Evolutionary conservation across 1,284 basidiomycete genomes (phyloP).

Genomic region (Melampsora abietis-canadensis): DNA sequence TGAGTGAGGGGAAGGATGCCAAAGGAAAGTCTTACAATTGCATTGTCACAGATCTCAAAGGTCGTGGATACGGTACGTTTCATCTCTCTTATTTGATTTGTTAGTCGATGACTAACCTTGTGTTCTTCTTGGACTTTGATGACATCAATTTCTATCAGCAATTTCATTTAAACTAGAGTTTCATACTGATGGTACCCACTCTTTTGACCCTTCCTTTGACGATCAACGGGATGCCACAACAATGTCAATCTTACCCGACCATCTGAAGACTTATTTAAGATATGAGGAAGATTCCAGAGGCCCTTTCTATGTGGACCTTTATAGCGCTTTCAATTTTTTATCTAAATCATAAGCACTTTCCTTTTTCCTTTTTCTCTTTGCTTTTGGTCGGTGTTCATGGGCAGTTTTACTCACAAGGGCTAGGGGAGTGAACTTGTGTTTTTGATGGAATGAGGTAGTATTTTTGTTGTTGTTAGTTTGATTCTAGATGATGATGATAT

Average conservation of each 20-base stretch:
- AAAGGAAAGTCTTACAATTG: constrained; percentile 27
- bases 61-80: constrained; percentile 17
- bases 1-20: neutral
- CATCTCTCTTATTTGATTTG: neutral
- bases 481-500: constrained; percentile 40
- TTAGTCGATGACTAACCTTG: neutral
- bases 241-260: constrained; percentile 21
- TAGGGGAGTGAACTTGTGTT: no score
- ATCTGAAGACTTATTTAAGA: constrained; percentile 8
- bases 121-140: neutral
- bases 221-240: constrained; percentile 23
- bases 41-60: constrained; percentile 28
- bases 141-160: neutral
- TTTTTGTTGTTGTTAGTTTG: no score
- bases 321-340: constrained; percentile 22
- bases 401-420: no score
- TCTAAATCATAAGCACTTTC: no score
- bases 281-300: neutral
- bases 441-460: no score
- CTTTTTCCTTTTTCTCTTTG: no score
- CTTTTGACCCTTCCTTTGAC: constrained; percentile 30
- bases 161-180: constrained; percentile 37
- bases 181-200: constrained; percentile 29
- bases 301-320: constrained; percentile 23
- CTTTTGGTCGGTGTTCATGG: no score